Evolutionary conservation across 2,329 filamentous ascomycete genomes (phyloP).

Genomic region (Cordyceps farinosa): DNA sequence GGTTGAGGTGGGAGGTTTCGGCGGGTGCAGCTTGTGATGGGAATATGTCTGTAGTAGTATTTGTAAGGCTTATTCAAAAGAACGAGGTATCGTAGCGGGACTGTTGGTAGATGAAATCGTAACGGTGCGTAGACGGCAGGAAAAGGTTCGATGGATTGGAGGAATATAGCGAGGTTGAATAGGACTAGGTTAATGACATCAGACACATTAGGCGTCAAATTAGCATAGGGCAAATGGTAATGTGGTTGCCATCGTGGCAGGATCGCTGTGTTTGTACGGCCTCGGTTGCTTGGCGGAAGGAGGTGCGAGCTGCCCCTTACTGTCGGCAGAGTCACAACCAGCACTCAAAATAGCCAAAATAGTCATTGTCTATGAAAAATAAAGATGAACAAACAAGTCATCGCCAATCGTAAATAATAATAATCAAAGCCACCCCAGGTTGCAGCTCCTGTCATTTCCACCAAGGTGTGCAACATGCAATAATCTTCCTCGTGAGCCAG

Average conservation of each 20-base stretch:
- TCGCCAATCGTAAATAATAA: constrained; percentile 15
- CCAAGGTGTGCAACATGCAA: constrained; percentile 15
- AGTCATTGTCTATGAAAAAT: constrained; percentile 14
- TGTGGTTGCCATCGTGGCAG: background rate
- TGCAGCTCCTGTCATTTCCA: constrained; percentile 12
- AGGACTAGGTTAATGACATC: background rate
- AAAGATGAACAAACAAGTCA: constrained; percentile 11
- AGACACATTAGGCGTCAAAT: background rate
- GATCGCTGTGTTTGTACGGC: background rate
- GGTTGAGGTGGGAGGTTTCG: background rate
- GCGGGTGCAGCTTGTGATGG: background rate
- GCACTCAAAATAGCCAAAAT: background rate
- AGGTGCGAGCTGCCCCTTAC: background rate
- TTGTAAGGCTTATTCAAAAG: background rate
- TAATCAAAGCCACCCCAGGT: constrained; percentile 9
- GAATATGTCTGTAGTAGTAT: background rate
- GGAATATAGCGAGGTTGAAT: background rate
- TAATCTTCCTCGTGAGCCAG: background rate
- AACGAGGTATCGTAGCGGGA: background rate
- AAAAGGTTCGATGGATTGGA: background rate
- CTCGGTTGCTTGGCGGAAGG: background rate
- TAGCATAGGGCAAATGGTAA: background rate
- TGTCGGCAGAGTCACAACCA: background rate
- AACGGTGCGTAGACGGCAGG: background rate
- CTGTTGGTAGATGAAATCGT: background rate